Base-by-base conservation (phyloP, 331 rosid species). In the Pyrus hybrid region DNA sequence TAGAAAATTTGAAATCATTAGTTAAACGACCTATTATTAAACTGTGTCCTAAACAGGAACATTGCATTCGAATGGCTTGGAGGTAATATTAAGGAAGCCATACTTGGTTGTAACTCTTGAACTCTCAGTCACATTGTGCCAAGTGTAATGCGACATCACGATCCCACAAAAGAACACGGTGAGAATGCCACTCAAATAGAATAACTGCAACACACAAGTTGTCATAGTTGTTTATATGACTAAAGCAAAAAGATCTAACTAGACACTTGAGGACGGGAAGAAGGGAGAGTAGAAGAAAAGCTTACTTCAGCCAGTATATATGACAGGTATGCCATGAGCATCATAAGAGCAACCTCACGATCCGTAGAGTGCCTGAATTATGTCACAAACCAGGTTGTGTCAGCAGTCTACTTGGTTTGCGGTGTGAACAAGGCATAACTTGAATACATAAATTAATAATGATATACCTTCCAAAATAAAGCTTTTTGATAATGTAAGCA, bases 101-200 rank as follows among this genome's bases (percentile, higher is more conserved):
- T 83, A 95, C 99, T 91, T 95, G 72, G 99, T 95, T 18, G 98
- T 95, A 76, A 89, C 75, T 87, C 98, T 91, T 80, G 99, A 95
- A 83, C 93, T 82, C 81, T 95, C 97, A 1, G 97, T 91, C 75
- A 95, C 98, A 70, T 95, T 95, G 84, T 92, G 99, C 98, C 99
- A 95, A 47, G 99, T 95, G 85, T 95, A 95, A 77, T 95, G 99
- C 20, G 99, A 95, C 99, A 95, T 92, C 20, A 91, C 93, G 73
- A 95, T 95, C 76, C 99, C 99, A 79, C 99, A 95, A 77, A 95
- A 95, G 91, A 95, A 95, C 41, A 95, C 98, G 4, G 99, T 92
- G 78, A 95, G 99, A 81, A 95, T 95, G 84, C 97, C 99, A 86
- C 98, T 95, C 79, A 95, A 82, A 84, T 86, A 81, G 83, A 85